Conservation (phyloP, 2,329 filamentous ascomycete species). For the Microsporum audouinii region DNA sequence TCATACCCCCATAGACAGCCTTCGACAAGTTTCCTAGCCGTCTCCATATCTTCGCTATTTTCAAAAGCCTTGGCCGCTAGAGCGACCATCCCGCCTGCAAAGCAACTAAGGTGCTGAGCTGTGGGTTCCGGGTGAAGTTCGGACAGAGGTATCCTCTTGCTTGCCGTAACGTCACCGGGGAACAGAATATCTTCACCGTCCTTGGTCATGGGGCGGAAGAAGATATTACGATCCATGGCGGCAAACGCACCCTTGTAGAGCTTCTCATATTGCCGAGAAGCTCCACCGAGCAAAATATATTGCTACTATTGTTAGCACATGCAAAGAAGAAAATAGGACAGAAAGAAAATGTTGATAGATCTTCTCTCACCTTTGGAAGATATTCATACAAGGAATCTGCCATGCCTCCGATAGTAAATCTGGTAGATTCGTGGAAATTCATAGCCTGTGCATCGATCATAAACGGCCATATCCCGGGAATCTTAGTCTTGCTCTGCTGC, state of each 20-base stretch:
- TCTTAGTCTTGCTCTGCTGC: slow-evolving; percentile 26
- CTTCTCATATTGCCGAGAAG: slow-evolving; percentile 47
- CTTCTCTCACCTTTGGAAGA: slow-evolving; percentile 44
- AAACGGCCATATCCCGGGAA: slow-evolving; percentile 33
- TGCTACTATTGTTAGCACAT: slow-evolving; percentile 7
- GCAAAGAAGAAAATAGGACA: too few species aligned
- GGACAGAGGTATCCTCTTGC: slow-evolving; percentile 26
- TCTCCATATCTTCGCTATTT: slow-evolving; percentile 36
- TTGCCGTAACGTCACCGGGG: slow-evolving; percentile 42
- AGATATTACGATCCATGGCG: slow-evolving; percentile 58
- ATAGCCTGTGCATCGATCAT: slow-evolving; percentile 22
- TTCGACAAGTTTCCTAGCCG: slow-evolving; percentile 41
- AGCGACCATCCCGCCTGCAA: slow-evolving; percentile 45
- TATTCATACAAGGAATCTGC: slow-evolving; percentile 49
- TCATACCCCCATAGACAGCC: slow-evolving; percentile 48
- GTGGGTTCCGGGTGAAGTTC: slow-evolving; percentile 28
- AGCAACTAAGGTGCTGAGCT: slow-evolving; percentile 44
- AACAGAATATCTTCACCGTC: slow-evolving; percentile 61
- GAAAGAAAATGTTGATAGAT: slow-evolving; percentile 12
- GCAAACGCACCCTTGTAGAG: slow-evolving; percentile 60
- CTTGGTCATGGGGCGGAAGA: slow-evolving; percentile 66
- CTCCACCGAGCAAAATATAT: slow-evolving; percentile 57
- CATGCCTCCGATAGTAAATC: slow-evolving; percentile 46
- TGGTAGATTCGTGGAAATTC: slow-evolving; percentile 18
- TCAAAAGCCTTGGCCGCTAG: slow-evolving; percentile 44